Evolutionary conservation across 1,284 basidiomycete genomes (phyloP).

Genomic region (Tausonia pullulans): DNA sequence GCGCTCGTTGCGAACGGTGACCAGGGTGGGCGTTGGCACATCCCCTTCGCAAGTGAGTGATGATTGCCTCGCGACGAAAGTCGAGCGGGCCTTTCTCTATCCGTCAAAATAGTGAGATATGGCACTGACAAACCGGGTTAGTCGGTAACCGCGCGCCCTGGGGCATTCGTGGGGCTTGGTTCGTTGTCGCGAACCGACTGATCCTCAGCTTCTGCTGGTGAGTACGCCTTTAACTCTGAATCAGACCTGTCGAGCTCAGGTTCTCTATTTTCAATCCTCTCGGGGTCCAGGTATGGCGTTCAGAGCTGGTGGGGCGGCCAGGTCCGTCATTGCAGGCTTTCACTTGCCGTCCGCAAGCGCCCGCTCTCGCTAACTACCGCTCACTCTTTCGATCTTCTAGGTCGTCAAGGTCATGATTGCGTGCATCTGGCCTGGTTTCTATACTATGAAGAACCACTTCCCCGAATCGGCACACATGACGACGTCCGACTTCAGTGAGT

Average conservation of each 20-base stretch:
- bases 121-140: too few relatives aligned
- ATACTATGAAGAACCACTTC: constrained; percentile 26
- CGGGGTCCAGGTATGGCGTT: constrained; percentile 7
- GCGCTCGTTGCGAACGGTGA: constrained; percentile 12
- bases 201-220: not conserved
- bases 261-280: not conserved
- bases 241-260: not conserved
- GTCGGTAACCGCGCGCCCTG: constrained; percentile 13
- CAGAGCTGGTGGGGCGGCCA: constrained; percentile 16
- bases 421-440: constrained; percentile 20
- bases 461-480: constrained; percentile 19
- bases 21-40: constrained; percentile 11
- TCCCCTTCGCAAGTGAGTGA: constrained; percentile 7
- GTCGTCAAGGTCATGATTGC: constrained; percentile 26
- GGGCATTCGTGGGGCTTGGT: constrained; percentile 14
- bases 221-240: not conserved
- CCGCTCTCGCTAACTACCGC: too few relatives aligned
- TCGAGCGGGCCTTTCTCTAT: too few relatives aligned
- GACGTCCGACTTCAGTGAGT: constrained; percentile 20
- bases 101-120: too few relatives aligned
- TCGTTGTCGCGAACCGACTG: constrained; percentile 11
- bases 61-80: too few relatives aligned
- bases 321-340: not conserved
- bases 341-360: too few relatives aligned
- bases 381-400: not conserved